Evolutionary conservation across 306 rosid species (phyloP).

Genomic region (Inga leiocalycina): DNA sequence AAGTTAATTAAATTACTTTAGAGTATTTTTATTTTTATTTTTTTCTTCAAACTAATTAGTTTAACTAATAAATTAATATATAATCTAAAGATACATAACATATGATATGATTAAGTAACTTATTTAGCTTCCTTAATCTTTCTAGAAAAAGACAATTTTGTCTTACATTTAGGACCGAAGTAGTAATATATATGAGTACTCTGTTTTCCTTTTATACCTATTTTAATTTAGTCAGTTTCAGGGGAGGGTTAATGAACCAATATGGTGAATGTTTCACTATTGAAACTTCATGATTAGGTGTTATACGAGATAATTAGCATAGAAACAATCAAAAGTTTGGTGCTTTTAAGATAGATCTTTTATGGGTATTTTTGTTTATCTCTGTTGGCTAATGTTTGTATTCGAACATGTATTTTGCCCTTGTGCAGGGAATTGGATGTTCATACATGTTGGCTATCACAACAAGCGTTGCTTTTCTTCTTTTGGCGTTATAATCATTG

Average conservation of each 20-base stretch:
- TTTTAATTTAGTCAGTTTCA: neutral
- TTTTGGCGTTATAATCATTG: constrained; percentile 43
- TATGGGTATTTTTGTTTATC: neutral
- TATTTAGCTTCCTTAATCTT: no score
- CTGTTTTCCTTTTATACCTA: neutral
- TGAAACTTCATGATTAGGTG: neutral
- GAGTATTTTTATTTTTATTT: no score
- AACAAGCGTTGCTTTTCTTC: constrained; percentile 51
- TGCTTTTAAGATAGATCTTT: neutral
- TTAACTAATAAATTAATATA: no score
- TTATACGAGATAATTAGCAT: neutral
- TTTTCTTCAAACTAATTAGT: no score
- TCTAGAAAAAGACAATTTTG: no score
- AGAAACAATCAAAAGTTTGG: neutral
- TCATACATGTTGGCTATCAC: constrained; percentile 57
- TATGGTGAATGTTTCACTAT: neutral
- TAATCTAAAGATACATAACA: no score
- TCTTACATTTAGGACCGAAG: no score
- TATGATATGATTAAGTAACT: no score
- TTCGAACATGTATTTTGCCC: constrained; percentile 9
- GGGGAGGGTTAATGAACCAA: neutral
- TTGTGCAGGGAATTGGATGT: constrained; percentile 60
- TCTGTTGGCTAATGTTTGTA: neutral
- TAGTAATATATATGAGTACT: no score
- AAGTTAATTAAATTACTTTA: no score